Evolutionary conservation across 495 filamentous ascomycete genomes (phyloP), one percentile per base, ranked within the genome.

Genomic region (Aspergillus nanangensis): DNA sequence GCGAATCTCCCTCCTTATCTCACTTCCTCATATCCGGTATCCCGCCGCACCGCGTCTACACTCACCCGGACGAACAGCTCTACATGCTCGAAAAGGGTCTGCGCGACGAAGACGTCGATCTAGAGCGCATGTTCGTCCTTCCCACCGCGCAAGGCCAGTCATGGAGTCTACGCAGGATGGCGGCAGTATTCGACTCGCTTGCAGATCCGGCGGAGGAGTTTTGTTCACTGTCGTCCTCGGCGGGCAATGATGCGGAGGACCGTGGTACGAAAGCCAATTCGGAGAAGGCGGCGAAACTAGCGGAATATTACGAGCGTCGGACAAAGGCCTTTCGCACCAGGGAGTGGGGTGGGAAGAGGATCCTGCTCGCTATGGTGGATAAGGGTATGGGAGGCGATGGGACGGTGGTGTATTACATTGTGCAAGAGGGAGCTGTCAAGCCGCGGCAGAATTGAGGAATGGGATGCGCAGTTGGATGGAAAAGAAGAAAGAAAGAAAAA

Each of bases 391-490:
- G 74, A 17, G 84, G 87, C 42, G 93, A 99, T 63, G 94, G 90
- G 35, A 97, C 93, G 2, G 78, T 97, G 17, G 88, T 92, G 3
- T 97, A 95, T 62, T 99, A 99, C 61, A 79, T 95, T 56, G 80
- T 96, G 34, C 90, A 95, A 52, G 92, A 96, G 63, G 94, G 94
- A 2, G 80, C 95, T 38, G 91, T 98, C 20, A 98, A 97, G 67
- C 93, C 94, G 3, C 73, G 94, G 47, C 93, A 96, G 61, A 98
- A 98, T 63, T 98, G n/a, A n/a, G n/a, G n/a, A n/a, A n/a, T n/a
- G n/a, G 65, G 73, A 31, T n/a, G n/a, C n/a, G n/a, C n/a, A n/a
- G n/a, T n/a, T n/a, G n/a, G n/a, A n/a, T n/a, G n/a, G n/a, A n/a
- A n/a, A n/a, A 36, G 7, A 36, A 18, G 33, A 36, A 5, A 36